Evolutionary conservation across 139 green algal species (phyloP).

Genomic region (Deuterostichococcus epilithicus): DNA sequence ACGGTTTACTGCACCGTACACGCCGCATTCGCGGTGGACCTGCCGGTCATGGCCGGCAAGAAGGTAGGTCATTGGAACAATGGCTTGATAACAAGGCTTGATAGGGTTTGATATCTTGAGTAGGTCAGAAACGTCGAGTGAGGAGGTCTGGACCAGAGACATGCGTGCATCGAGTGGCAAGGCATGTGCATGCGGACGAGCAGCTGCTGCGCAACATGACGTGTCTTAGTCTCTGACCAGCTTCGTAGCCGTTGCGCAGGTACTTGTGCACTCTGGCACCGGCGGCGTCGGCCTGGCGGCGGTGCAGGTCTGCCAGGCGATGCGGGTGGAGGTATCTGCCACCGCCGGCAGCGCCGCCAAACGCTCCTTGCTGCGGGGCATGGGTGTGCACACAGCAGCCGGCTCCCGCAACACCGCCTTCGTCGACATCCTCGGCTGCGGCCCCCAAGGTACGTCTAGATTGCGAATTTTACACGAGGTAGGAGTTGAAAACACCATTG

Average conservation of each 20-base stretch:
- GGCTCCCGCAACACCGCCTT: slow-evolving; percentile 63
- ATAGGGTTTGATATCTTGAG: no score
- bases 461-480: no score
- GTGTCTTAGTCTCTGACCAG: no score
- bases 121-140: no score
- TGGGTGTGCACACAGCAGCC: slow-evolving; percentile 40
- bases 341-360: slow-evolving; percentile 72
- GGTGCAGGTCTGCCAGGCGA: slow-evolving; percentile 40
- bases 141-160: no score
- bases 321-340: slow-evolving; percentile 40
- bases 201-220: background rate
- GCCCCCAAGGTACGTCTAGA: background rate
- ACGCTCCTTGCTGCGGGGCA: slow-evolving; percentile 50
- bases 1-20: slow-evolving; percentile 67
- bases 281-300: slow-evolving; percentile 67
- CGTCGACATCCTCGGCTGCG: slow-evolving; percentile 39
- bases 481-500: no score
- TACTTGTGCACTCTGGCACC: slow-evolving; percentile 50
- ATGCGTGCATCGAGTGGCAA: no score
- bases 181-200: no score
- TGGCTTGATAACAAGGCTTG: no score
- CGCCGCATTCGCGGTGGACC: slow-evolving; percentile 25
- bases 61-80: no score
- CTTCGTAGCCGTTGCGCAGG: background rate
- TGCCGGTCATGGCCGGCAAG: background rate